Conservation (phyloP, 352 stramenopile genomes). For the Phytophthora europaea region DNA sequence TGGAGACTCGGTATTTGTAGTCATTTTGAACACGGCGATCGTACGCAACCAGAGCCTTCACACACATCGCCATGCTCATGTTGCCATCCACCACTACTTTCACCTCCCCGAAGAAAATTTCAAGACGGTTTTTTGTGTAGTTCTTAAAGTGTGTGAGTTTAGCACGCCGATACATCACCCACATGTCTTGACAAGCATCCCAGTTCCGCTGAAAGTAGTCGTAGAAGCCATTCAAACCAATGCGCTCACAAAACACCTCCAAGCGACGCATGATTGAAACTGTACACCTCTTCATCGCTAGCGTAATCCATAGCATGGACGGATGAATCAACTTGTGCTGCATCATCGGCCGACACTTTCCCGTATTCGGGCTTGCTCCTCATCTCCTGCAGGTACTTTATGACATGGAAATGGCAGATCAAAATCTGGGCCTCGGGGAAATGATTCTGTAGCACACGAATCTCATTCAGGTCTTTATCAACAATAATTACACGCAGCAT, state of each 20-base stretch:
- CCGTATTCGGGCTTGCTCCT: conserved; percentile 13
- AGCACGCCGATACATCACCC: conserved; percentile 17
- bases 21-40: not conserved
- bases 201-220: conserved; percentile 41
- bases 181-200: conserved; percentile 30
- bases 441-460: no score
- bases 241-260: not conserved
- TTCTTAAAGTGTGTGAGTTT: conserved; percentile 37
- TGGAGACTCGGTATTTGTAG: not conserved
- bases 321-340: conserved; percentile 36
- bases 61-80: not conserved
- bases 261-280: no score
- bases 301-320: no score
- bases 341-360: conserved; percentile 29
- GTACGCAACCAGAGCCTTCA: not conserved
- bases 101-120: conserved; percentile 43
- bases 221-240: conserved; percentile 14
- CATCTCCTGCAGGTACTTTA: conserved; percentile 28
- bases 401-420: conserved; percentile 25
- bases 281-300: not conserved
- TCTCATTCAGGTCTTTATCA: not conserved
- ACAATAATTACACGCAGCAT: no score
- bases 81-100: conserved; percentile 6
- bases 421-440: not conserved
- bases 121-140: conserved; percentile 43